Base-by-base conservation (phyloP, 163 green algal species). In the Picocystis sp. region DNA sequence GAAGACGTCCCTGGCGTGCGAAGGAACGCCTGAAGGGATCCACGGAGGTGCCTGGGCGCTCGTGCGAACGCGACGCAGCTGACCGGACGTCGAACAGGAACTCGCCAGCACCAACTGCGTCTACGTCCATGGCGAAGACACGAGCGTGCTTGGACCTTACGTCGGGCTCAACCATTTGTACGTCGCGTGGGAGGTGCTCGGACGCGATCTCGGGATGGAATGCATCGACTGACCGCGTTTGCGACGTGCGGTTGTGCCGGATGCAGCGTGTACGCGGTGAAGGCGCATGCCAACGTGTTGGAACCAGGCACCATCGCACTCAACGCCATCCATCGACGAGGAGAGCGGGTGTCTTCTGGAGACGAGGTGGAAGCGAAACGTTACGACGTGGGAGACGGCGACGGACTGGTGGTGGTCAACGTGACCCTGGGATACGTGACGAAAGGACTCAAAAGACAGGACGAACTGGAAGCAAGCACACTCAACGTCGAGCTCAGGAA, bases 301-400 rank as follows among this genome's bases (percentile, higher is more conserved):
- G 22, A 68, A 1, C 45, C 59, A 13, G 81, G 79, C 2, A 47
- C 21, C 2, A 43, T 97, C 14, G 88, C 65, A 0, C 61, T 97
- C n/a, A 95, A 94, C 48, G 71, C 69, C 9, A 56, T 92, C 19
- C 88, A 97, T 58, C 61, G 88, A 1, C 74, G 53, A 48, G 48
- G 50, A 9, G 74, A 73, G 75, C 60, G 71, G 0, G 69, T 90
- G 10, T 83, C 78, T 0, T 59, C 60, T 1, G 72, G 74, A 1
- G 84, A 94, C 56, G 11, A 8, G 1, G 54, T 84, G 33, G 47
- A 63, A 9, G 57, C 66, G 3, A 23, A n/a, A 10, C 41, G 64
- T 5, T 93, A 81, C 33, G 6, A 52, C 19, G 45, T 51, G 3
- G 73, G 70, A 1, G 33, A 43, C 1, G 38, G 49, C 11, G 56